Evolutionary conservation across 345 rosid genomes (phyloP), one percentile per base, ranked within the genome.

Genomic region (Moringa oleifera): DNA sequence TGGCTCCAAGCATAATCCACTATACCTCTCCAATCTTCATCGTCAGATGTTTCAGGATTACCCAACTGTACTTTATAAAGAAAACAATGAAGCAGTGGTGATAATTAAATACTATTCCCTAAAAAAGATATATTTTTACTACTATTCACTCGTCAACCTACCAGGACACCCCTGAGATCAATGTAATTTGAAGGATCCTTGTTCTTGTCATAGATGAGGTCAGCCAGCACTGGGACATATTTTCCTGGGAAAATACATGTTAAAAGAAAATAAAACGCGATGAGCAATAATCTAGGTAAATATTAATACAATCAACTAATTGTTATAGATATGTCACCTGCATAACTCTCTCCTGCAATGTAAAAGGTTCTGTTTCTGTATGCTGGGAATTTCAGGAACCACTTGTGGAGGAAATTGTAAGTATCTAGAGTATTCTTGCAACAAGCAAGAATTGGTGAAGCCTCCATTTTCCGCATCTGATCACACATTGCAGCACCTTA

Each of bases 1-100:
- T 92, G 98, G 72, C 98, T 92, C 98, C 95, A 92, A 16, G 98
- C 95, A 56, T 89, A 87, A 67, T 92, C 98, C 67, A 87, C 84
- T 51, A 81, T 46, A 6, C 98, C 98, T 53, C 67, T 66, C 98
- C 97, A 92, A 69, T 92, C 98, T 53, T 92, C 93, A 0, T 82
- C 81, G 17, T 69, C 74, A 19, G 76, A 68, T 25, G 98, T 87
- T 79, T 92, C 95, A 3, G 98, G 98, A 76, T 92, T 92, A 15
- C 98, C 98, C 75, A 92, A 59, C 97, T 92, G 70, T 18, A 57
- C 11, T 23, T 13, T 54, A 33, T 18, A 33, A 4, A 28, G 36
- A 23, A 62, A 13, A 51, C 18, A 18, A 23, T 17, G 17, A 20
- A 7, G 10, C 13, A 9, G n/a, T n/a, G n/a, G 0, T 53, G 23